Evolutionary conservation across 192 early-diverging fungal species (phyloP).

Genomic region (Pecoramyces ruminantium): DNA sequence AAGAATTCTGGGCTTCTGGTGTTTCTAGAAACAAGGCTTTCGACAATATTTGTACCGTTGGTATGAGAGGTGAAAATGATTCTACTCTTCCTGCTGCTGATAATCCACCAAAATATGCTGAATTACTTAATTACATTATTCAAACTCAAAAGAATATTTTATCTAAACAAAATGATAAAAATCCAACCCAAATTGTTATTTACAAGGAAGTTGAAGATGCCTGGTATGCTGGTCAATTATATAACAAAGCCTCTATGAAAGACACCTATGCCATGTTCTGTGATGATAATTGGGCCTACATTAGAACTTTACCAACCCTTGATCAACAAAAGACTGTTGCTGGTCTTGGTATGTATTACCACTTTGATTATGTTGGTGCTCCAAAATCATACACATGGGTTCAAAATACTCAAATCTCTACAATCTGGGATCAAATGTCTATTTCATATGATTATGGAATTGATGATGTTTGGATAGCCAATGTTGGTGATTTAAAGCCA

Average conservation of each 20-base stretch:
- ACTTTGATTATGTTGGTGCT: constrained; percentile 5
- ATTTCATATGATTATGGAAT: background rate
- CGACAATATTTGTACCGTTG: background rate
- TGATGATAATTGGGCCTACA: constrained; percentile 9
- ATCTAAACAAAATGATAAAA: background rate
- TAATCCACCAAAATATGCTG: background rate
- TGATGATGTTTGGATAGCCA: constrained; percentile 4
- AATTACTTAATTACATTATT: background rate
- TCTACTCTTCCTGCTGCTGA: background rate
- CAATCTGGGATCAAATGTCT: constrained; percentile 7
- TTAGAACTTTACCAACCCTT: constrained; percentile 3
- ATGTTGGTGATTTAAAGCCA: constrained; percentile 11
- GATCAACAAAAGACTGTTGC: background rate
- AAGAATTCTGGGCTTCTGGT: background rate
- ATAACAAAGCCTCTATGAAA: constrained; percentile 4
- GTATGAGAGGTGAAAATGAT: background rate
- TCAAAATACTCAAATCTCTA: background rate
- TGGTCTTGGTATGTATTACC: constrained; percentile 8
- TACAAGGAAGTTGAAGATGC: constrained; percentile 8
- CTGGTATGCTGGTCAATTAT: constrained; percentile 2
- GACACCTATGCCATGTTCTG: background rate
- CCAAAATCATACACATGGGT: constrained; percentile 6
- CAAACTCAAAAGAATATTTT: background rate
- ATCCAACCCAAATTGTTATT: background rate
- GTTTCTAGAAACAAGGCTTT: background rate